Evolutionary conservation across 441 rosid species (phyloP), one percentile per base, ranked within the genome.

Genomic region (Brassica balearica): DNA sequence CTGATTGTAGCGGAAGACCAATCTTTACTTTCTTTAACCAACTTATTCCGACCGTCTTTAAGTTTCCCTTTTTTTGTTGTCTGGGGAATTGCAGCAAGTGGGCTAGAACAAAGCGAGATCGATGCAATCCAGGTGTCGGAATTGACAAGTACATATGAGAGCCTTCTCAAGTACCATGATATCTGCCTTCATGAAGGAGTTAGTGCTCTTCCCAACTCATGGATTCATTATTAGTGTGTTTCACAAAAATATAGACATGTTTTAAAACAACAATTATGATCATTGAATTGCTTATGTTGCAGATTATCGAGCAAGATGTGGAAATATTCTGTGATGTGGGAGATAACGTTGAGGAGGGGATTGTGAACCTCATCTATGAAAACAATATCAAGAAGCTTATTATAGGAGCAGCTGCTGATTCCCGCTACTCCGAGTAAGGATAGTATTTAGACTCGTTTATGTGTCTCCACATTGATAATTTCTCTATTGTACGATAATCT

Each of bases 391-490:
- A 83, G 84, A 86, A 84, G 84, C 95, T 90, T 73, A 87, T 93
- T 29, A 90, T 92, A 88, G 96, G 96, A 68, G 96, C 92, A 32
- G 91, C 96, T 56, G 83, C 95, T 60, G 84, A 89, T 77, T 80
- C 78, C 66, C 88, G 81, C 43, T 87, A 83, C 84, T 74, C 88
- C 27, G 84, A 83, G 94, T 92, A 92, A 48, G 55, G 56, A 66
- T 63, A 3, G 14, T 59, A 25, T 32, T 71, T 19, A 12, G 25
- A 75, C 55, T 61, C 55, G 9, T 65, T 55, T 4, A 17, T 55
- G 11, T 71, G 19, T 63, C 5, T 60, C 15, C 65, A 43, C 25
- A 58, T 17, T 71, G 43, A 60, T 0, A 19, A 27, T 59, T 29
- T 46, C 14, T 65, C 32, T 63, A 1, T 48, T 29, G 1, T 60